These are phyloP conservation scores for Aspergillus transmontanensis DNA, from an alignment of 2,329 filamentous ascomycete genomes.

Conservation along the genomic window DNA sequence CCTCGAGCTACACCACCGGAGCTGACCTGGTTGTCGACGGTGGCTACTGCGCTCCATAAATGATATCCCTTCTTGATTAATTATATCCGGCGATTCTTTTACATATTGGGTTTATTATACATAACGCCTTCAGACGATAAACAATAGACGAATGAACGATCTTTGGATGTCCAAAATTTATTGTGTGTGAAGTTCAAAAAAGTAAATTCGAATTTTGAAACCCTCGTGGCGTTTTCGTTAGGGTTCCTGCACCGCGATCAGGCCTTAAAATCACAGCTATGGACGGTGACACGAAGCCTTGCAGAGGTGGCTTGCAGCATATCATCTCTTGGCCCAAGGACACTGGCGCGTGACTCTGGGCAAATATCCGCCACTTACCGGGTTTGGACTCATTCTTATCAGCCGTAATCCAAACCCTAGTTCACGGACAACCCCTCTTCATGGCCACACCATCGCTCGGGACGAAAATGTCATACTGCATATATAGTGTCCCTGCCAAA, in stretches of 20 bases:
- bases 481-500: neutral
- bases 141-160: constrained; percentile 13
- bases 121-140: neutral
- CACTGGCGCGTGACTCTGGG: neutral
- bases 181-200: neutral
- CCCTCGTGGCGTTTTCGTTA: neutral
- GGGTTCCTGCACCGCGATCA: neutral
- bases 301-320: constrained; percentile 4
- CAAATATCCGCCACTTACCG: neutral
- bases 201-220: neutral
- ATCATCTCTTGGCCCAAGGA: neutral
- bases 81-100: neutral
- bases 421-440: neutral
- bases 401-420: neutral
- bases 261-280: neutral
- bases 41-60: constrained; percentile 56
- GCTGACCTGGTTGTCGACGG: constrained; percentile 75
- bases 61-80: neutral
- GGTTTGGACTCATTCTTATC: neutral
- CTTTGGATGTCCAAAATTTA: constrained; percentile 1
- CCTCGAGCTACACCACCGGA: constrained; percentile 79
- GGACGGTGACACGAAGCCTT: constrained; percentile 6
- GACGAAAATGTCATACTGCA: neutral
- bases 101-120: neutral
- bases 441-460: neutral